These are phyloP conservation scores for Aphanoascus verrucosus DNA, from an alignment of 2,329 filamentous ascomycete genomes.

Conservation along the genomic window DNA sequence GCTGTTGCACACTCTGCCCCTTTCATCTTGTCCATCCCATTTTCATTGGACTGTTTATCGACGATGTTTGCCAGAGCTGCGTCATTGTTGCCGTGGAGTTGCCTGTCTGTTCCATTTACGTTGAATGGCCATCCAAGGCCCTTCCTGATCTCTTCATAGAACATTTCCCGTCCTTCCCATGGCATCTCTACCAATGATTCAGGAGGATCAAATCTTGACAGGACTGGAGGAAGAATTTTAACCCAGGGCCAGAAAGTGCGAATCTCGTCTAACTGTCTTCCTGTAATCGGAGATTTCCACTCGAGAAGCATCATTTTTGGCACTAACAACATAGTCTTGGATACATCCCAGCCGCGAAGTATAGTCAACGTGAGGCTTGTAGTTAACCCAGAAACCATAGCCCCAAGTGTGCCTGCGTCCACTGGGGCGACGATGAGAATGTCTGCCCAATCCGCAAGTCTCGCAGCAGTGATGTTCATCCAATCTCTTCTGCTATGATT, in stretches of 20 bases:
- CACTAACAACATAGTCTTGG: constrained; percentile 73
- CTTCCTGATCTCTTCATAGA: constrained; percentile 26
- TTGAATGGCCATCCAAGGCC: constrained; percentile 20
- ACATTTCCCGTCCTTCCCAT: constrained; percentile 39
- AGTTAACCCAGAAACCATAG: constrained; percentile 76
- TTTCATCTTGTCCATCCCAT: background rate
- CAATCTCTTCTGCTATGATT: constrained; percentile 30
- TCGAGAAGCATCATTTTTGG: constrained; percentile 81
- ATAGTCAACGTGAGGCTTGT: constrained; percentile 73
- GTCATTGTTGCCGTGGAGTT: constrained; percentile 17
- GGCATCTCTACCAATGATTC: constrained; percentile 40
- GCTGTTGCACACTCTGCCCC: background rate
- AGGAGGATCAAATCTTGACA: constrained; percentile 64
- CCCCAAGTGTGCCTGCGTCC: constrained; percentile 71
- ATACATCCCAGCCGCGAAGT: constrained; percentile 73
- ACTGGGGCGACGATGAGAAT: constrained; percentile 74
- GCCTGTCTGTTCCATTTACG: background rate
- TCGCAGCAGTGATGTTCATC: constrained; percentile 38
- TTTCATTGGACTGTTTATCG: background rate
- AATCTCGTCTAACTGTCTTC: constrained; percentile 76
- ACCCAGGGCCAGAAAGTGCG: constrained; percentile 80
- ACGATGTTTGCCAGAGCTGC: constrained; percentile 15
- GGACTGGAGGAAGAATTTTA: constrained; percentile 64
- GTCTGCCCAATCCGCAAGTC: constrained; percentile 79
- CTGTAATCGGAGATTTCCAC: constrained; percentile 85